A percentile compares a stretch with the other conserved stretches of the same genome.
Evolutionary conservation across 1,139 yeast species (phyloP).

Genomic region (Nakaseomyces uthaithaninus): DNA sequence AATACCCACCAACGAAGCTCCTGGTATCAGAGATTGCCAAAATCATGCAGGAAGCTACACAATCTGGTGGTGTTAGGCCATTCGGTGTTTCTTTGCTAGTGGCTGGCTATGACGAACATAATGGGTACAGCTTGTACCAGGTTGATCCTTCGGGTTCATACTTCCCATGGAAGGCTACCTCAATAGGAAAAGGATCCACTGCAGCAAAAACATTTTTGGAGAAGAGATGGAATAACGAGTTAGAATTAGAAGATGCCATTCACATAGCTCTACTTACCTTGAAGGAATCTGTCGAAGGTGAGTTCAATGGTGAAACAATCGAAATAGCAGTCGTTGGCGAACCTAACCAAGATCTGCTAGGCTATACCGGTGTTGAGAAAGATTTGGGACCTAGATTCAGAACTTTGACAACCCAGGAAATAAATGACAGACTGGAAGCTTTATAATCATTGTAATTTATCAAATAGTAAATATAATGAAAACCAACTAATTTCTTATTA

Average conservation of each 20-base stretch:
- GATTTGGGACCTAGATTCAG: conserved; percentile 82
- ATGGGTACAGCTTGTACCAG: conserved; percentile 79
- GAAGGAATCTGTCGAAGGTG: conserved; percentile 97
- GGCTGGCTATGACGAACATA: conserved; percentile 87
- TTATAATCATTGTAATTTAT: conserved; percentile 39
- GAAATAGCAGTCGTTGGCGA: conserved; percentile 86
- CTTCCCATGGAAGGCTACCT: conserved; percentile 99
- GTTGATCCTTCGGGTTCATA: conserved; percentile 97
- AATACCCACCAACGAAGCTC: conserved; percentile 93
- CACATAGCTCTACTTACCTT: conserved; percentile 91
- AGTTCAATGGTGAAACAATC: conserved; percentile 91
- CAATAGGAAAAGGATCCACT: conserved; percentile 90
- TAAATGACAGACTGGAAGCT: conserved; percentile 90
- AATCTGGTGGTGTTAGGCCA: conserved; percentile 69
- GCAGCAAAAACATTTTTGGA: conserved; percentile 95
- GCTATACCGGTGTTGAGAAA: conserved; percentile 73
- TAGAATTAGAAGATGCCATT: conserved; percentile 95
- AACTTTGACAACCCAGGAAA: conserved; percentile 79
- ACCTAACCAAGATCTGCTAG: conserved; percentile 73
- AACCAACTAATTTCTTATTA: no score
- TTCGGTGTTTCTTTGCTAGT: conserved; percentile 77
- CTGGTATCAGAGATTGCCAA: conserved; percentile 92
- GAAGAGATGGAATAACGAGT: conserved; percentile 95
- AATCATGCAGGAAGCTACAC: conserved; percentile 97
- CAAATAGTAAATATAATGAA: no score